phyloP scores from a whole-genome alignment of 345 rosid genomes.

The Murraya paniculata region DNA sequence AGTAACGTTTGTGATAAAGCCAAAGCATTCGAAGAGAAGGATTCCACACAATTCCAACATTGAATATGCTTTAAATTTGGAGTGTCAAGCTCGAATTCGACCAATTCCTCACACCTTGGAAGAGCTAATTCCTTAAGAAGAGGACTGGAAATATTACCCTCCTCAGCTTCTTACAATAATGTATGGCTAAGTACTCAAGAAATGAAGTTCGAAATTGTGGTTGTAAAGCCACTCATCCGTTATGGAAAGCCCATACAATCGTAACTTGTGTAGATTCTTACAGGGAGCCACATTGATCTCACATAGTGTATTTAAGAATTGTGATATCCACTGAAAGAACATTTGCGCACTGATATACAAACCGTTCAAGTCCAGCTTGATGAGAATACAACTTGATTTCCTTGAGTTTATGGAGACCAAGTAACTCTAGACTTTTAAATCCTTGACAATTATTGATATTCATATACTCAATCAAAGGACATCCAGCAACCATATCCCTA shows the following conservation, averaged over 20 bases:
- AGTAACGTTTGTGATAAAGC: not conserved
- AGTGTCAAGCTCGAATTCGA: not conserved
- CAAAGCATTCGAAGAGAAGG: not conserved
- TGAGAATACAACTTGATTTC: not conserved
- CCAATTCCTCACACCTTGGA: not conserved
- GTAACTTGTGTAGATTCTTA: not conserved
- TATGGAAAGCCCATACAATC: not conserved
- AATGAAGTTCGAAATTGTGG: too few relatives aligned
- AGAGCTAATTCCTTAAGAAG: not conserved
- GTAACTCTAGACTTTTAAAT: not conserved
- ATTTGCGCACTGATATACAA: not conserved
- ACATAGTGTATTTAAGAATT: not conserved
- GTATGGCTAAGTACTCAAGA: not conserved
- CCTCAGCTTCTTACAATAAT: not conserved
- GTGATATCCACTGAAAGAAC: too few relatives aligned
- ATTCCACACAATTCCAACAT: not conserved
- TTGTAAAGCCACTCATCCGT: not conserved
- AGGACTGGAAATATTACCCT: not conserved
- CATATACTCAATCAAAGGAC: not conserved
- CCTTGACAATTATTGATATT: not conserved
- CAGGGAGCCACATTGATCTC: not conserved
- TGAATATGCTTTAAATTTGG: too few relatives aligned
- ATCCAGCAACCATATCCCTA: not conserved
- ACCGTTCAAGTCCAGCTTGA: not conserved
- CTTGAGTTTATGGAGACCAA: not conserved